Conservation (phyloP, 345 rosid species). For the rapeseed (Brassica napus) region Da-Ae NC_063444.1:443501-444000, state of each 20-base stretch:
- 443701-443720: conserved; percentile 29
- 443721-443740: no score
- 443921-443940: conserved; percentile 10
- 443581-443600: background rate
- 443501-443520: conserved; percentile 37
- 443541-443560: background rate
- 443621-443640: conserved; percentile 17
- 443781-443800: no score
- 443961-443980: background rate
- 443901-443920: conserved; percentile 33
- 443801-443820: no score
- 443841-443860: conserved; percentile 30
- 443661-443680: conserved; percentile 17
- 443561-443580: background rate
- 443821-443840: no score
- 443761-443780: no score
- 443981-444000: background rate
- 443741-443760: background rate
- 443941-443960: conserved; percentile 14
- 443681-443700: conserved; percentile 21
- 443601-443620: conserved; percentile 10
- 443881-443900: background rate
- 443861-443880: conserved; percentile 18
- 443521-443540: background rate
- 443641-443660: conserved; percentile 27